Percentiles rank a stretch among this genome's conserved stretches.
Conservation (phyloP, 176 grass and related monocot species). For the Carex pumila region DNA sequence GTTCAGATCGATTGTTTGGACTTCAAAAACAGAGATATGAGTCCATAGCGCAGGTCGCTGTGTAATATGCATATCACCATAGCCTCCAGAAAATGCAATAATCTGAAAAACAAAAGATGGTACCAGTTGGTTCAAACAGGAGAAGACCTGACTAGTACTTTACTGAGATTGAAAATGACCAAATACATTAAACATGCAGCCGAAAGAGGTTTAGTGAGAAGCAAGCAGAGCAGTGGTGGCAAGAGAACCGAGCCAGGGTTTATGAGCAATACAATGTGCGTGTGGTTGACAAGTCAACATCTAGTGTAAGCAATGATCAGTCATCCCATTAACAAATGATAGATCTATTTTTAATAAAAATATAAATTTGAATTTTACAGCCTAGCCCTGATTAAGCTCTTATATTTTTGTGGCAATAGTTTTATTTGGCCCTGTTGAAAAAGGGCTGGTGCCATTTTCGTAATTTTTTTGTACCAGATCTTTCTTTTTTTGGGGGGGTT, state of each 20-base stretch:
- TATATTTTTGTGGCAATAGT: constrained; percentile 48
- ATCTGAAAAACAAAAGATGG: background rate
- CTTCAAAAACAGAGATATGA: too few species aligned
- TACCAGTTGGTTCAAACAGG: background rate
- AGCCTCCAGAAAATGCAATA: background rate
- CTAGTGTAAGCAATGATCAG: constrained; percentile 45
- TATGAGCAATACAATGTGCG: constrained; percentile 87
- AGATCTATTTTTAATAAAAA: constrained; percentile 29
- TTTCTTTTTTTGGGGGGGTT: background rate
- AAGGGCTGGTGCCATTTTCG: constrained; percentile 20
- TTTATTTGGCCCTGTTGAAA: constrained; percentile 40
- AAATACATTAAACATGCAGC: constrained; percentile 40
- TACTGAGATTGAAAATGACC: background rate
- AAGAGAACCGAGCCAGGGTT: constrained; percentile 83
- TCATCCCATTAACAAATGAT: constrained; percentile 33
- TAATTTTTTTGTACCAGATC: constrained; percentile 28
- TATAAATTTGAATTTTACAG: constrained; percentile 33
- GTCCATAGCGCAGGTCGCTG: too few species aligned
- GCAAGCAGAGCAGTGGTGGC: constrained; percentile 95
- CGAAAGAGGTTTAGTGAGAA: constrained; percentile 95
- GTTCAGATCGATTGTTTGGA: too few species aligned
- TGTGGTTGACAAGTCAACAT: constrained; percentile 57
- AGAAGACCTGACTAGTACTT: background rate
- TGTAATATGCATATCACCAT: too few species aligned
- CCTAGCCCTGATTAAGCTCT: constrained; percentile 24